Base-by-base conservation (phyloP, 1,284 basidiomycete species). In the Ganoderma resinaceum region DNA sequence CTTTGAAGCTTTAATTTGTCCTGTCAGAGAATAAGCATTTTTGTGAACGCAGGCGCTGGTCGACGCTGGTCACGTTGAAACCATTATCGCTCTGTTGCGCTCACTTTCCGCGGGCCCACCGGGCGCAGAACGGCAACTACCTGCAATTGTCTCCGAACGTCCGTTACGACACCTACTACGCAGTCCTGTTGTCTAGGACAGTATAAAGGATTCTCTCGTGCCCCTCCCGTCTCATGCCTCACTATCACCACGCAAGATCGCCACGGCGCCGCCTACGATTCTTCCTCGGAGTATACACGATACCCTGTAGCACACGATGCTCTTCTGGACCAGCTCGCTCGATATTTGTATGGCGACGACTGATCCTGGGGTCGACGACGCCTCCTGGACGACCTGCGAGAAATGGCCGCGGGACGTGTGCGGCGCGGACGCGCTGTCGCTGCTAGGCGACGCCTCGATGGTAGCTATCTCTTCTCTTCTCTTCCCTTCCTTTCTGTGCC, bases 371-470 rank as follows among this genome's bases (percentile, higher is more conserved):
- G 20, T 33, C 33, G 55, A 58, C 53, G 53, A 58, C 29, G 33
- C 33, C 7, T 37, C 53, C 29, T 58, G 55, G 55, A 11, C 31
- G 55, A 37, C 55, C 20, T n/a, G 55, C 33, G 55, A 58, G 55
- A 58, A 58, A 58, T 58, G 55, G 55, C 55, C 55, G 55, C 20
- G 55, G 33, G 55, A 58, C 33, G 55, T 58, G 6, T n/a, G 31
- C 20, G 55, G 31, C n/a, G 20, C 55, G 18, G 55, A 58, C 9
- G 33, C 18, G 18, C 5, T 37, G 20, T 58, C 55, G n/a, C 33
- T 58, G 33, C 55, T 58, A 12, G 55, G 55, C 33, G 55, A 58
- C 55, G 20, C 55, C 31, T 58, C 55, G 20, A 58, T 58, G 55
- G 55, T 58, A 37, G 23, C 46, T 49, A 35, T 18, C 33, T 9